Evolutionary conservation across 2,329 filamentous ascomycete genomes (phyloP).

Genomic region (Curvularia sp.): DNA sequence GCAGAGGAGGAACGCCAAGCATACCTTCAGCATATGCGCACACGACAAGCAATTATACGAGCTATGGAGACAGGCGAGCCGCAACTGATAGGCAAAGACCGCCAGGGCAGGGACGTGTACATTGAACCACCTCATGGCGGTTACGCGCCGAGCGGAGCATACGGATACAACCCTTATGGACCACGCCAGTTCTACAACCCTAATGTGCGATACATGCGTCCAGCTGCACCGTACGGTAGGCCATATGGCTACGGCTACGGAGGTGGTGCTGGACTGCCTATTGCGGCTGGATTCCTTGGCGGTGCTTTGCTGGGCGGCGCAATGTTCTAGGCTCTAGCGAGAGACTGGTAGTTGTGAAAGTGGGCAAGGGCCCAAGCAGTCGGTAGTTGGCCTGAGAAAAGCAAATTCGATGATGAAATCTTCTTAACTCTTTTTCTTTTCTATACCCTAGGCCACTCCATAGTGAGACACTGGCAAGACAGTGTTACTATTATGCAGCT

Average conservation of each 20-base stretch:
- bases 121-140: constrained; percentile 61
- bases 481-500: not conserved
- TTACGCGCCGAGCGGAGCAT: constrained; percentile 38
- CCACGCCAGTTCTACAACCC: constrained; percentile 57
- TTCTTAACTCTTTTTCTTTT: not conserved
- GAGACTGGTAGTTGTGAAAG: not conserved
- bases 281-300: constrained; percentile 47
- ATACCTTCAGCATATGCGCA: constrained; percentile 61
- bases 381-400: not conserved
- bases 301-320: constrained; percentile 45
- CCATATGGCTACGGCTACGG: constrained; percentile 50
- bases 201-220: constrained; percentile 59
- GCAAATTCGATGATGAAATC: not conserved
- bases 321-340: constrained; percentile 27
- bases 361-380: not conserved
- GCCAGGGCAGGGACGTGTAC: constrained; percentile 63
- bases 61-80: constrained; percentile 64
- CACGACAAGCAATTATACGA: constrained; percentile 59
- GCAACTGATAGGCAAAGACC: constrained; percentile 63
- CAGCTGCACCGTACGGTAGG: constrained; percentile 56
- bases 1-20: constrained; percentile 59
- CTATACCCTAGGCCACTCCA: not conserved
- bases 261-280: constrained; percentile 47
- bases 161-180: constrained; percentile 57
- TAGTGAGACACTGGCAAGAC: not conserved